These are phyloP conservation scores for Clonostachys byssicola DNA, from an alignment of 2,329 filamentous ascomycete genomes.

Conservation along the genomic window DNA sequence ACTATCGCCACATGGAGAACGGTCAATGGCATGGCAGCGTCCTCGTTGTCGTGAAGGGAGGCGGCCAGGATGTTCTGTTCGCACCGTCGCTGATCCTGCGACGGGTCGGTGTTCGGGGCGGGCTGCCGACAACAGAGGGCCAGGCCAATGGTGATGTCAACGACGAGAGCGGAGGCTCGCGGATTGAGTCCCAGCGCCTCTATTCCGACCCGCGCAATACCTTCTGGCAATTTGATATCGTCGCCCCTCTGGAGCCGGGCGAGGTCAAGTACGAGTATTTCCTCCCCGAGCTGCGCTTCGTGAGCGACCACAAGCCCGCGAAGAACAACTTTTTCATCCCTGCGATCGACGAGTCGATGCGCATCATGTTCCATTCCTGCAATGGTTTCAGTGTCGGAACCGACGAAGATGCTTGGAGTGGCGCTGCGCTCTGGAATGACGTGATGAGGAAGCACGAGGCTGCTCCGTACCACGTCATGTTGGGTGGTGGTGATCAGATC, in stretches of 20 bases:
- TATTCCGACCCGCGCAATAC: slow-evolving; percentile 67
- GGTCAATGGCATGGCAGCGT: slow-evolving; percentile 80
- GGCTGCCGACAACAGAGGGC: slow-evolving; percentile 9
- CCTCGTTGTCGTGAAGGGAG: slow-evolving; percentile 74
- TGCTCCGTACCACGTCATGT: slow-evolving; percentile 88
- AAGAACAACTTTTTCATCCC: slow-evolving; percentile 81
- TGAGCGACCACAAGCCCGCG: slow-evolving; percentile 48
- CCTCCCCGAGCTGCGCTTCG: slow-evolving; percentile 62
- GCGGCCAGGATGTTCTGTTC: slow-evolving; percentile 51
- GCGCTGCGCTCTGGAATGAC: slow-evolving; percentile 93
- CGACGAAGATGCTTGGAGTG: slow-evolving; percentile 80
- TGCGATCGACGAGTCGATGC: slow-evolving; percentile 80
- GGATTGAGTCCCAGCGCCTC: slow-evolving; percentile 46
- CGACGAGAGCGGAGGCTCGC: slow-evolving; percentile 18
- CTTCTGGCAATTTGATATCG: slow-evolving; percentile 89
- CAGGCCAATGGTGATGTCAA: slow-evolving; percentile 14
- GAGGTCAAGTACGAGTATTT: slow-evolving; percentile 79
- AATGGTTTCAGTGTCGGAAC: slow-evolving; percentile 93
- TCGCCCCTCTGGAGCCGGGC: slow-evolving; percentile 65
- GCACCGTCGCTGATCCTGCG: slow-evolving; percentile 57
- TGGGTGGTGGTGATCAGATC: slow-evolving; percentile 92
- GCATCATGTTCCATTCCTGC: slow-evolving; percentile 97
- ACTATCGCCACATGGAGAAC: slow-evolving; percentile 73
- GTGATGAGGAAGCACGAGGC: slow-evolving; percentile 77
- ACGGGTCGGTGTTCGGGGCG: slow-evolving; percentile 22